A percentile compares a stretch with the other conserved stretches of the same genome.
phyloP scores from a whole-genome alignment of 345 rosid species.

The Aethionema arabicum region DNA sequence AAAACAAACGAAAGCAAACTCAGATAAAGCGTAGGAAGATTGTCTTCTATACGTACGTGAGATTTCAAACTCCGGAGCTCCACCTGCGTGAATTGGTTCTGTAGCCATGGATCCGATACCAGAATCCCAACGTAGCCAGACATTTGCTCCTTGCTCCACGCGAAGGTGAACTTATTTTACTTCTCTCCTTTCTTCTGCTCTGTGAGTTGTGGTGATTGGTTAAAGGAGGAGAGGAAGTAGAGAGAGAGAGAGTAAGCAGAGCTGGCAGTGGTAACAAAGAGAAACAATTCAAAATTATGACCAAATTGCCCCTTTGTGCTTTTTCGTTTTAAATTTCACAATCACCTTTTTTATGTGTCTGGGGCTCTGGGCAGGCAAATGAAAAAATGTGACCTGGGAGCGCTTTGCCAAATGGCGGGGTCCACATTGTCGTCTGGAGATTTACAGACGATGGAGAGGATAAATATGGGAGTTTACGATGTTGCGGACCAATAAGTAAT shows the following conservation, averaged over 20 bases:
- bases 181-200: neutral
- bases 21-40: neutral
- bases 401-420: conserved; percentile 19
- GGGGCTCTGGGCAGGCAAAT: conserved; percentile 22
- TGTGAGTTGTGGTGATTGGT: neutral
- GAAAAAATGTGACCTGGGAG: conserved; percentile 37
- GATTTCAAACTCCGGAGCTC: conserved; percentile 96
- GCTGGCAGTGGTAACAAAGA: conserved; percentile 47
- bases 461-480: neutral
- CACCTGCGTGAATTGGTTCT: conserved; percentile 98
- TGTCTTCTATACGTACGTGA: conserved; percentile 58
- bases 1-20: neutral
- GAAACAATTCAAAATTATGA: conserved; percentile 46
- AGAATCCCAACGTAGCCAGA: conserved; percentile 86
- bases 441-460: conserved; percentile 21
- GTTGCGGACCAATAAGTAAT: neutral
- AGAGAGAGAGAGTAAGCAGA: conserved; percentile 42
- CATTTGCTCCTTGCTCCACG: conserved; percentile 44
- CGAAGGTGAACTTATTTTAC: neutral
- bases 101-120: conserved; percentile 96
- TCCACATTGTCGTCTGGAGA: conserved; percentile 29
- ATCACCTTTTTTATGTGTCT: conserved; percentile 25
- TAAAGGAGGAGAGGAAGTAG: conserved; percentile 17
- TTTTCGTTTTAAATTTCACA: conserved; percentile 31
- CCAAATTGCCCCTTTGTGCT: conserved; percentile 38